Percentiles rank a stretch among this genome's conserved stretches.
Evolutionary conservation across 306 rosid species (phyloP).

Genomic region (Acacia acuminata): DNA sequence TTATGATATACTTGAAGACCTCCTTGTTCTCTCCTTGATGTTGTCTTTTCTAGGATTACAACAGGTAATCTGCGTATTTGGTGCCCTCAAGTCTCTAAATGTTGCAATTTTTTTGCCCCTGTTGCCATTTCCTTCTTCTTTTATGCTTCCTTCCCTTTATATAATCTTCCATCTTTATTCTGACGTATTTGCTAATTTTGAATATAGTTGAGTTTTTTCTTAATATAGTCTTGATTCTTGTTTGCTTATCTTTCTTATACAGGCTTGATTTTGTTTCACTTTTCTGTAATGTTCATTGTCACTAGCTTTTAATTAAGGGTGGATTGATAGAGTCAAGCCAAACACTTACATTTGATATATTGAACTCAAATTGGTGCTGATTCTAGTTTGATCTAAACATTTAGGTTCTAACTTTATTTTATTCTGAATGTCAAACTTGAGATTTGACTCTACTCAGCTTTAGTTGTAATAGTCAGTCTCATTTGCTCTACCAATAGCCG

Average conservation of each 20-base stretch:
- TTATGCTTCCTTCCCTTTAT: too few species aligned
- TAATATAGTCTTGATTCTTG: not conserved
- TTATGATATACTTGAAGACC: constrained; percentile 77
- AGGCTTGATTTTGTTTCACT: not conserved
- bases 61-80: constrained; percentile 87
- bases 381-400: not conserved
- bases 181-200: not conserved
- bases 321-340: not conserved
- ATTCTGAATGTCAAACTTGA: not conserved
- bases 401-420: not conserved
- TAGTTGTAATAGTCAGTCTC: not conserved
- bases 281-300: not conserved
- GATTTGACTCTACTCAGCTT: not conserved
- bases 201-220: not conserved
- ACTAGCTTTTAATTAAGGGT: not conserved
- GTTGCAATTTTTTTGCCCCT: too few species aligned
- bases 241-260: not conserved
- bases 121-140: too few species aligned
- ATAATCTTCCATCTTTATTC: too few species aligned
- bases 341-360: not conserved
- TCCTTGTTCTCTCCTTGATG: constrained; percentile 94
- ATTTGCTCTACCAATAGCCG: not conserved
- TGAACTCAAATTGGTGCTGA: not conserved
- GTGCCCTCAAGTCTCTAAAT: constrained; percentile 67
- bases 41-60: constrained; percentile 79